Base-by-base conservation (phyloP, 2,329 filamentous ascomycete genomes). In the Sporothrix brunneoviolacea region DNA sequence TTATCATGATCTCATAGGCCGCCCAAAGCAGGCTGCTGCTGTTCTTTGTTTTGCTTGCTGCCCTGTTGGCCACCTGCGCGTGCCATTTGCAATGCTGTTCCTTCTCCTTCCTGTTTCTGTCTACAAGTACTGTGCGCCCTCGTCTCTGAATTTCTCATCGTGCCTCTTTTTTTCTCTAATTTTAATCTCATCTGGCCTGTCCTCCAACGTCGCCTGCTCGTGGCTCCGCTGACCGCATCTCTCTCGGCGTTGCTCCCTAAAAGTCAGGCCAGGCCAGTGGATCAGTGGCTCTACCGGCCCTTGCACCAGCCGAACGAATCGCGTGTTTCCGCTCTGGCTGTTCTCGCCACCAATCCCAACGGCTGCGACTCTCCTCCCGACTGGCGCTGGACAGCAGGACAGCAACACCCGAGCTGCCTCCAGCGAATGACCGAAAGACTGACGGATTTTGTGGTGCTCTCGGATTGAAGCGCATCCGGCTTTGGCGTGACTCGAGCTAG, bases 261-360 rank as follows among this genome's bases (percentile, higher is more conserved):
- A 49, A 49, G 41, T 53, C 46, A 53, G 40, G 51, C 44, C 50
- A 52, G 50, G 15, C 39, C 22, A 38, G 33, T 33, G 38, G 38
- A 19, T 27, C 38, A 38, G 39, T 52, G 39, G 44, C 16, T 39
- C 41, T 32, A 39, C 45, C 45, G 50, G 50, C 33, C 30, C 44
- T 33, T 48, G 35, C 45, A 35, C 15, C 37, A 18, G 16, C 46
- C 45, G 36, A 41, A 21, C 36, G 32, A 52, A 46, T 53, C 51
- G 51, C 36, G 33, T 46, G 41, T 32, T 41, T 21, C 30, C 37
- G 5, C 22, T 4, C 19, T 9, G 4, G 8, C 39, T 16, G 4
- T 41, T 41, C 13, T 52, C 43, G 36, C 46, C 45, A 52, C 36
- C 33, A 35, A 45, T 43, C 21, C 30, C 48, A 41, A 42, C 32